phyloP scores from a whole-genome alignment of 2,329 filamentous ascomycete genomes.

The Scedosporium minutisporum region DNA sequence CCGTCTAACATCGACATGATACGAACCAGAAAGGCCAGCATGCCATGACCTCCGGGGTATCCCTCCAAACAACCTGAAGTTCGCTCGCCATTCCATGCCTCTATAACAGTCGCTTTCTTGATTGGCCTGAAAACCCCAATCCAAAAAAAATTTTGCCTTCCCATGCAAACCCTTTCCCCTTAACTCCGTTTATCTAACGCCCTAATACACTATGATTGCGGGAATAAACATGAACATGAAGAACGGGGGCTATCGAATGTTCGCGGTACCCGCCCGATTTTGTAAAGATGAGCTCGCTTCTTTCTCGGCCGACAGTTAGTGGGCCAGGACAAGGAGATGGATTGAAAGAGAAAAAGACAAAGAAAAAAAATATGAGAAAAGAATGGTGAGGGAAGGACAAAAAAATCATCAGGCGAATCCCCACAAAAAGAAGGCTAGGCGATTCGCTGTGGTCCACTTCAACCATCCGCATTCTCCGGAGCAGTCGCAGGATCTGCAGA shows the following conservation, averaged over 20 bases:
- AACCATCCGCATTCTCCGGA: background rate
- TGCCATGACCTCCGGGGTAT: background rate
- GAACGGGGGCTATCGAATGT: background rate
- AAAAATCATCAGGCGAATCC: background rate
- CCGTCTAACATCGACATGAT: background rate
- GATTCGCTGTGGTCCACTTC: background rate
- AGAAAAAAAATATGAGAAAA: no score
- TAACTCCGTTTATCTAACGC: slow-evolving; percentile 4
- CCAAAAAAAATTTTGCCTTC: slow-evolving; percentile 8
- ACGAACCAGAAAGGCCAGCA: background rate
- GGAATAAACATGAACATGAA: background rate
- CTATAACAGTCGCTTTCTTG: slow-evolving; percentile 12
- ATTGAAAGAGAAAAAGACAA: no score
- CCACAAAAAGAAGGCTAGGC: background rate
- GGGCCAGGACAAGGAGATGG: no score
- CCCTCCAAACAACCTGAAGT: background rate
- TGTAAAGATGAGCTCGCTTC: no score
- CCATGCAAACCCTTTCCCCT: slow-evolving; percentile 3
- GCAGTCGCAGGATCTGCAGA: background rate
- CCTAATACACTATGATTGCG: background rate
- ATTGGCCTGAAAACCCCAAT: slow-evolving; percentile 12
- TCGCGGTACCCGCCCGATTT: no score
- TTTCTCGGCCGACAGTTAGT: no score
- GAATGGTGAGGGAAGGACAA: background rate
- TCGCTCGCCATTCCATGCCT: background rate